Evolutionary conservation across 495 filamentous ascomycete genomes (phyloP).

Genomic region (Aspergillus sclerotiicarbonarius): DNA sequence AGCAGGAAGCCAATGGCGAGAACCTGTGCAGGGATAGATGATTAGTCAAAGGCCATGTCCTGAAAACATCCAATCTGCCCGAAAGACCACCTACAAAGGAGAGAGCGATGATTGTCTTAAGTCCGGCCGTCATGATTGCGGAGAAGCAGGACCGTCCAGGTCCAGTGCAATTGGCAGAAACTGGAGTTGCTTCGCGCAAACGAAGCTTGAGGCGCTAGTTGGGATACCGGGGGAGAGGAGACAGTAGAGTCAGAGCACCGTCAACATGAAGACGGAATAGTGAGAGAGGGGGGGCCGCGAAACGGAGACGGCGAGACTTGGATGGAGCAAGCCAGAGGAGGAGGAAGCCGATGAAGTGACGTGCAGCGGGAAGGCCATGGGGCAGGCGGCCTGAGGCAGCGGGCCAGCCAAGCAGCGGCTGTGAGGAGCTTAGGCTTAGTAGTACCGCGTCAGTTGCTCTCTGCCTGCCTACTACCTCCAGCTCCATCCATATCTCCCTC

Average conservation of each 20-base stretch:
- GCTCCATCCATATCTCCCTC: slow-evolving; percentile 4
- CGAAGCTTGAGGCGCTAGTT: background rate
- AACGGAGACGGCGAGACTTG: background rate
- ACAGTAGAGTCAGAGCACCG: background rate
- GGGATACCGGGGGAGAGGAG: background rate
- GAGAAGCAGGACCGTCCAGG: slow-evolving; percentile 25
- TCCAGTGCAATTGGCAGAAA: slow-evolving; percentile 7
- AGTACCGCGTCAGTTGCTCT: slow-evolving; percentile 25
- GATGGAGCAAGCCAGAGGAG: background rate
- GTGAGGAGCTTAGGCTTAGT: background rate
- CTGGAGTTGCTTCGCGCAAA: background rate
- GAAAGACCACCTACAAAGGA: slow-evolving; percentile 70
- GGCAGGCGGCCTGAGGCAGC: background rate
- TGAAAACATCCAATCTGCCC: background rate
- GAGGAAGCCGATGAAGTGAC: background rate
- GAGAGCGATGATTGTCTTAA: slow-evolving; percentile 97
- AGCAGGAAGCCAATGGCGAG: slow-evolving; percentile 99
- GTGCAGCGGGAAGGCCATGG: background rate
- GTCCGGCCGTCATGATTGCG: slow-evolving; percentile 78
- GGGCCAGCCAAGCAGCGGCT: background rate
- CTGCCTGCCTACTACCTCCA: slow-evolving; percentile 19
- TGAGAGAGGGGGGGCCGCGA: background rate
- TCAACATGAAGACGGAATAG: background rate
- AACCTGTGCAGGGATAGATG: slow-evolving; percentile 51
- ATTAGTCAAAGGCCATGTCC: slow-evolving; percentile 15